Base-by-base conservation (phyloP, 345 rosid genomes). In the Corymbia maculata region DNA sequence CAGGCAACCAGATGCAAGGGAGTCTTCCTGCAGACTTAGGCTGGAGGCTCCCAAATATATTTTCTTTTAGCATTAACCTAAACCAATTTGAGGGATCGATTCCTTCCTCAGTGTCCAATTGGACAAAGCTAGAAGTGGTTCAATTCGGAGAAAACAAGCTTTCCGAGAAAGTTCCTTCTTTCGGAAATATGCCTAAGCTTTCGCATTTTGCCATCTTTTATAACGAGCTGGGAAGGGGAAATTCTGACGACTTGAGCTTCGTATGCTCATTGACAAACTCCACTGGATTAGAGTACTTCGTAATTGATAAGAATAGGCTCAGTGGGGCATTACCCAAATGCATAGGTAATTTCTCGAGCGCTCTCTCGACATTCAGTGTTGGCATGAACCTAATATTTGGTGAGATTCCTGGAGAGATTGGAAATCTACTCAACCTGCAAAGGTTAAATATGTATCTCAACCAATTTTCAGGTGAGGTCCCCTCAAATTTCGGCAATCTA, bases 331-430 rank as follows among this genome's bases (percentile, higher is more conserved):
- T 45, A 53, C 91, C 17, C n/a, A 42, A n/a, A 14, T 36, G 79
- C 28, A 50, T 90, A 28, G 86, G 75, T 50, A 90, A 92, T 55
- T 79, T 92, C 3, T 45, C 22, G 45, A 70, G 89, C 3, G 17
- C 36, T 9, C 6, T 5, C 3, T 42, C 36, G 17, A 3, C 22
- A 0, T 3, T 89, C 7, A 87, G 44, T 19, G 26, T 22, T 10
- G 3, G 7, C 6, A 13, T 5, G 21, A 89, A 91, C n/a, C n/a
- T 36, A 8, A 52, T 92, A 8, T 51, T n/a, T 15, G 92, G 91
- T 45, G 51, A 26, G 50, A 86, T 91, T n/a, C 92, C 93, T 57
- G 2, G 79, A 19, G 90, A 87, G 13, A 90, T 90, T 16, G 90
- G 87, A 13, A 89, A 89, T 51, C 88, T 21, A 6, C 26, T 55